Conservation (phyloP, 106 monocot species). For the Dendrobium officinale region DNA sequence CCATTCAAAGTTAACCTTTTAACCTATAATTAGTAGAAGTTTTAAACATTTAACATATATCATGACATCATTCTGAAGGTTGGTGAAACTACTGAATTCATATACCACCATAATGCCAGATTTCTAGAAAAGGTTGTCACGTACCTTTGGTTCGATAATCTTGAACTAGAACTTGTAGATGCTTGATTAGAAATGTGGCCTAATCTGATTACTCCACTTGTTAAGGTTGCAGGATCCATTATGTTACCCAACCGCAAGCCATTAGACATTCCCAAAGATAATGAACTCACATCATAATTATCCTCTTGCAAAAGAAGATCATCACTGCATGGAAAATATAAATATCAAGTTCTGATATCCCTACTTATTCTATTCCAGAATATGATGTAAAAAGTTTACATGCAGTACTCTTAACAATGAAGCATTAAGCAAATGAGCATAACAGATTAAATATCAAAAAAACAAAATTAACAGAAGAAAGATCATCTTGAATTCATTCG, state of each 20-base stretch:
- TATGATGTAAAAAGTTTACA: not conserved
- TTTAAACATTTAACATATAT: not conserved
- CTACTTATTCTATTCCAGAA: not conserved
- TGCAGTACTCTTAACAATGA: not conserved
- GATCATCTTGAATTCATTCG: not conserved
- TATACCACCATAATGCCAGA: not conserved
- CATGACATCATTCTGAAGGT: not conserved
- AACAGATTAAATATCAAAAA: not conserved
- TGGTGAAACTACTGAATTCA: not conserved
- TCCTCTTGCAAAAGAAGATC: slow-evolving; percentile 90
- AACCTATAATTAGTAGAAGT: not conserved
- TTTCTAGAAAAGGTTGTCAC: slow-evolving; percentile 5
- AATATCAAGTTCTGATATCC: not conserved
- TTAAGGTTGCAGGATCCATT: slow-evolving; percentile 15
- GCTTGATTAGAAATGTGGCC: slow-evolving; percentile 21
- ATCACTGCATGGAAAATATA: slow-evolving; percentile 39
- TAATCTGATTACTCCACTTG: slow-evolving; percentile 25
- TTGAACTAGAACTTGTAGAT: slow-evolving; percentile 21
- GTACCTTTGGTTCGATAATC: slow-evolving; percentile 45
- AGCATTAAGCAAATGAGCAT: not conserved
- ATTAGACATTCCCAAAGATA: slow-evolving; percentile 32
- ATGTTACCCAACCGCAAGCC: slow-evolving; percentile 18
- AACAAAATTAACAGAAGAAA: not conserved
- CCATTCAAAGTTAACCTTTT: not conserved
- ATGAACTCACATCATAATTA: slow-evolving; percentile 30